Percentiles rank a stretch among this genome's conserved stretches.
Conservation (phyloP, 2,329 filamentous ascomycete genomes). For the Diplodia intermedia region DNA sequence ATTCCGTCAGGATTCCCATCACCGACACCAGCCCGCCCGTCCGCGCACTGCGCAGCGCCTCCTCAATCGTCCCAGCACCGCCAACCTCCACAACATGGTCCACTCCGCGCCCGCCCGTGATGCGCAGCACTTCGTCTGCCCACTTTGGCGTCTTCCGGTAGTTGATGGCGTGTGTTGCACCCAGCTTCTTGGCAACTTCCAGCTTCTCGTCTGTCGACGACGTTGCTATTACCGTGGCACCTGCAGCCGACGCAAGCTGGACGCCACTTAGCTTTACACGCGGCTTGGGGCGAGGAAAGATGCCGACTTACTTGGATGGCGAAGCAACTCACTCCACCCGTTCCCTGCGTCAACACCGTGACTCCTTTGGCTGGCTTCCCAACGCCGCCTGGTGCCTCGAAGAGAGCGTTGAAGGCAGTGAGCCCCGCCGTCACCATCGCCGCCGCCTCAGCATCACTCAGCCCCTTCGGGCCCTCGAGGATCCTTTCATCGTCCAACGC, state of each 20-base stretch:
- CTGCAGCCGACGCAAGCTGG: constrained; percentile 55
- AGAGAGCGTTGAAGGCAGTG: constrained; percentile 59
- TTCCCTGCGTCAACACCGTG: constrained; percentile 49
- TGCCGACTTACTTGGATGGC: constrained; percentile 32
- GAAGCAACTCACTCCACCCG: constrained; percentile 33
- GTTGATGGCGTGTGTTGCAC: constrained; percentile 58
- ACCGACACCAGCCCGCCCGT: constrained; percentile 56
- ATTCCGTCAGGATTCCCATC: constrained; percentile 52
- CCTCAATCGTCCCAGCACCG: constrained; percentile 51
- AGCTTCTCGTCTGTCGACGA: constrained; percentile 61
- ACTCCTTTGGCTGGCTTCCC: constrained; percentile 40
- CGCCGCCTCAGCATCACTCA: constrained; percentile 49
- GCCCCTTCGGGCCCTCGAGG: constrained; percentile 50
- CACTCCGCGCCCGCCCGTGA: constrained; percentile 55
- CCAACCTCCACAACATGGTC: constrained; percentile 52
- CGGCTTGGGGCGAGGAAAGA: background rate
- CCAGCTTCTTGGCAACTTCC: constrained; percentile 46
- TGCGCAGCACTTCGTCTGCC: constrained; percentile 53
- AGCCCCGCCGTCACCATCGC: constrained; percentile 53
- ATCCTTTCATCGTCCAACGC: constrained; percentile 51
- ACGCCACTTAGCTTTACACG: constrained; percentile 11
- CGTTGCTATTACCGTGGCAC: constrained; percentile 56
- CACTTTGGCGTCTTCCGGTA: constrained; percentile 57
- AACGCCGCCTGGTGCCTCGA: constrained; percentile 45
- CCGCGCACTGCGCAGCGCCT: constrained; percentile 55